Conservation (phyloP, 257 asterid species). For the Osmanthus fragrans region DNA sequence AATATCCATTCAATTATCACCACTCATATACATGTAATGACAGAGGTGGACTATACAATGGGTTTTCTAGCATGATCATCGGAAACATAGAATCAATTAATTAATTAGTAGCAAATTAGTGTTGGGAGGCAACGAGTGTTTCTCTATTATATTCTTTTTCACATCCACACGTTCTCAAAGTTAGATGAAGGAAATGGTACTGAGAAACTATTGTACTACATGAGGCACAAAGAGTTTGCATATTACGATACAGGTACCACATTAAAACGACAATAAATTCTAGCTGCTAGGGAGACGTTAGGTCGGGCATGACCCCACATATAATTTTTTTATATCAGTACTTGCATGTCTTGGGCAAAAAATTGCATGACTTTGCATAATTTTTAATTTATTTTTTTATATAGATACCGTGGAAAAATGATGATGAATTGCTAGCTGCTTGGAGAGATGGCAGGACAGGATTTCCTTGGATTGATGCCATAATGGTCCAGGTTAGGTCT, state of each 20-base stretch:
- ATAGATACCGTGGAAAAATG: slow-evolving; percentile 91
- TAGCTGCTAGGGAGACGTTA: neutral
- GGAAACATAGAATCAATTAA: neutral
- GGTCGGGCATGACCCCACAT: slow-evolving; percentile 7
- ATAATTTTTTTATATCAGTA: neutral
- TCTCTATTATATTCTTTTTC: neutral
- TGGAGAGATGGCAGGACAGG: slow-evolving; percentile 98
- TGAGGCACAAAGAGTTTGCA: neutral
- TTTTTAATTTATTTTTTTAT: neutral
- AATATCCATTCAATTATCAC: neutral
- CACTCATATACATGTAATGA: neutral
- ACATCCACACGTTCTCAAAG: neutral
- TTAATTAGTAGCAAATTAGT: neutral
- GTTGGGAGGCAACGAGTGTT: neutral
- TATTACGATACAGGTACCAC: neutral
- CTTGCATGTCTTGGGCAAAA: neutral
- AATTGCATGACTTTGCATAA: neutral
- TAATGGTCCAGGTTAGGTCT: slow-evolving; percentile 81
- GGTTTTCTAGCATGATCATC: neutral
- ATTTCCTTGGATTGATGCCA: slow-evolving; percentile 98
- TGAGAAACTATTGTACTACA: neutral
- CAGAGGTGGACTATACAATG: neutral
- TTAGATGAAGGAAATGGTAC: neutral
- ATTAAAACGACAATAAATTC: neutral
- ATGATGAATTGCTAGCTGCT: slow-evolving; percentile 67